These are phyloP conservation scores for Cucurbita argyrosperma DNA, from an alignment of 306 rosid genomes.

Conservation along the genomic window DNA sequence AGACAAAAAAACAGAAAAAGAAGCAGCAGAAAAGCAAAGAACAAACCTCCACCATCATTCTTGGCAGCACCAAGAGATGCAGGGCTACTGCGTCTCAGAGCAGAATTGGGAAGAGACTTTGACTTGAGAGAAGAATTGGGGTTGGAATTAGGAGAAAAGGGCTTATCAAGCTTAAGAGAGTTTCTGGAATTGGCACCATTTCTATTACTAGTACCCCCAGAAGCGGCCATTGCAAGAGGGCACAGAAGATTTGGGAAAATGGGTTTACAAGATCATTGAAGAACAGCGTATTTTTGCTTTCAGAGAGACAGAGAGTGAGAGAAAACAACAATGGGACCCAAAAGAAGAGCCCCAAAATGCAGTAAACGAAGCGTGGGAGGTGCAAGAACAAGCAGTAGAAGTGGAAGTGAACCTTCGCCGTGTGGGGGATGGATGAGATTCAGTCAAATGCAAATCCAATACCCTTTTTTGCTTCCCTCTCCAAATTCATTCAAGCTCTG, in stretches of 20 bases:
- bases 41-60: constrained; percentile 58
- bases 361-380: constrained; percentile 12
- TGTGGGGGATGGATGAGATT: constrained; percentile 33
- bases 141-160: constrained; percentile 35
- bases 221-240: constrained; percentile 48
- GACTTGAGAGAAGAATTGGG: constrained; percentile 43
- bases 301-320: not conserved
- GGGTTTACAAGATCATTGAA: constrained; percentile 17
- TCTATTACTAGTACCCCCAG: constrained; percentile 32
- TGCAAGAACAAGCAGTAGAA: not conserved
- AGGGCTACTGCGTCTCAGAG: constrained; percentile 67
- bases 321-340: not conserved
- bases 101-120: constrained; percentile 36
- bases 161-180: constrained; percentile 43
- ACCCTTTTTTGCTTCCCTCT: constrained; percentile 3
- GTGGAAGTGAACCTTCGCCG: constrained; percentile 25
- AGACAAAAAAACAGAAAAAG: not conserved
- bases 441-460: constrained; percentile 22
- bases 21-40: not conserved
- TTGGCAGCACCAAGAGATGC: constrained; percentile 31
- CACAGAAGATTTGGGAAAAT: not conserved
- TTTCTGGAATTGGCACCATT: constrained; percentile 37
- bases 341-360: constrained; percentile 3
- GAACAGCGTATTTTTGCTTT: not conserved
- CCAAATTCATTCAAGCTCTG: not conserved